A percentile compares a stretch with the other conserved stretches of the same genome.
These are phyloP conservation scores for Fusarium palustre DNA, from an alignment of 2,329 filamentous ascomycete species.

Conservation along the genomic window DNA sequence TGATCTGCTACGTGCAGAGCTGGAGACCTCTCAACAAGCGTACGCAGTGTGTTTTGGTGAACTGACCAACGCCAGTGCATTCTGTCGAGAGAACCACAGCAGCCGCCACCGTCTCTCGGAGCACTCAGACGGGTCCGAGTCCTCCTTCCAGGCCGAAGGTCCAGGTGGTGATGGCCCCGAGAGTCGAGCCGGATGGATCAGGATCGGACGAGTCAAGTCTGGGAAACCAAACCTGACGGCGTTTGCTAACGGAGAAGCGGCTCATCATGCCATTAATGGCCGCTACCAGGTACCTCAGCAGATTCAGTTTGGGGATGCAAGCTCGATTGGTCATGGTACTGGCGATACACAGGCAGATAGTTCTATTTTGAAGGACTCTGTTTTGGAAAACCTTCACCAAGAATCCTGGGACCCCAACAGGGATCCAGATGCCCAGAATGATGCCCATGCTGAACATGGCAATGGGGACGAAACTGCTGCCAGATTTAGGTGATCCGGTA, in stretches of 20 bases:
- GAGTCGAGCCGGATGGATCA: neutral
- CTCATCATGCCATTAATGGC: neutral
- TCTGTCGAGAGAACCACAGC: neutral
- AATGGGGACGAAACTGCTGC: neutral
- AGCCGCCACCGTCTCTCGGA: neutral
- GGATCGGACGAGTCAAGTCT: neutral
- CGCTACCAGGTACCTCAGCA: neutral
- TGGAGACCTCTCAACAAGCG: too few relatives aligned
- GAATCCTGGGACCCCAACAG: neutral
- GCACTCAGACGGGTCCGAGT: neutral
- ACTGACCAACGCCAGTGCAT: neutral
- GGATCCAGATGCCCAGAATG: neutral
- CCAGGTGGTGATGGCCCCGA: neutral
- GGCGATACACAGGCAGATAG: neutral
- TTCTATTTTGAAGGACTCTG: too few relatives aligned
- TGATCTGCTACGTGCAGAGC: neutral
- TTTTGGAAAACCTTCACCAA: neutral
- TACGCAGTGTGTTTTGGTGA: neutral
- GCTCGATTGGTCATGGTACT: neutral
- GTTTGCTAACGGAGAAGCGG: neutral
- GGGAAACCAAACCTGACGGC: neutral
- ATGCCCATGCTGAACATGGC: neutral
- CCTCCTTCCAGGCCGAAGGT: neutral
- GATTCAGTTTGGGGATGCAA: neutral
- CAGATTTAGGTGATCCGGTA: neutral